Evolutionary conservation across 352 stramenopile genomes (phyloP).

Genomic region (Plasmopara halstedii): DNA sequence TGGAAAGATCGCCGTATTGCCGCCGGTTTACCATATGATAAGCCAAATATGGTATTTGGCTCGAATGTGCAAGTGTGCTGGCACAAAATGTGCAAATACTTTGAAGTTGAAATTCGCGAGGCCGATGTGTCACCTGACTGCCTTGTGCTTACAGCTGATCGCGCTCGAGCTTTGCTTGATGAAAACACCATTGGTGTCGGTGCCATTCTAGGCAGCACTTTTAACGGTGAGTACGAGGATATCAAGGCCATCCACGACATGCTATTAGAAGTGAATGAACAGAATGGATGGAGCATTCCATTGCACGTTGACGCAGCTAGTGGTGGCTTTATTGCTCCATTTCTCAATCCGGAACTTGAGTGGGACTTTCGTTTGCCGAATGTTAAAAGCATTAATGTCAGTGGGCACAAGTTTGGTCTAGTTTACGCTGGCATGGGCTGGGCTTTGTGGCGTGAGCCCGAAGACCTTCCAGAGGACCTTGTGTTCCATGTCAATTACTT

Average conservation of each 20-base stretch:
- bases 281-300: slow-evolving; percentile 77
- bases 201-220: slow-evolving; percentile 89
- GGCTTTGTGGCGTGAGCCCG: slow-evolving; percentile 82
- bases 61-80: slow-evolving; percentile 90
- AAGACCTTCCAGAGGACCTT: slow-evolving; percentile 79
- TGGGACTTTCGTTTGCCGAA: slow-evolving; percentile 89
- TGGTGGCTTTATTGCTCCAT: slow-evolving; percentile 89
- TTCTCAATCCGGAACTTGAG: slow-evolving; percentile 79
- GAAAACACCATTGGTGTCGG: slow-evolving; percentile 91
- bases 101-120: slow-evolving; percentile 88
- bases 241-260: slow-evolving; percentile 88
- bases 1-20: slow-evolving; percentile 84
- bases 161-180: slow-evolving; percentile 68
- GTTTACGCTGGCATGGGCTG: slow-evolving; percentile 91
- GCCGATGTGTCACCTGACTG: slow-evolving; percentile 79
- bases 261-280: slow-evolving; percentile 73
- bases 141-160: slow-evolving; percentile 81
- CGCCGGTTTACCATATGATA: slow-evolving; percentile 68
- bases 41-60: slow-evolving; percentile 90
- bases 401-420: slow-evolving; percentile 91
- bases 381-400: slow-evolving; percentile 92
- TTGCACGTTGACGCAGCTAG: slow-evolving; percentile 90
- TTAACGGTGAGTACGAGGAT: slow-evolving; percentile 91
- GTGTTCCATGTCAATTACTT: slow-evolving; percentile 91
- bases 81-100: slow-evolving; percentile 94